Percentiles rank a stretch among this genome's conserved stretches.
These are phyloP conservation scores for Yamadazyma epiphylla DNA, from an alignment of 1,139 yeast species.

Conservation along the genomic window DNA sequence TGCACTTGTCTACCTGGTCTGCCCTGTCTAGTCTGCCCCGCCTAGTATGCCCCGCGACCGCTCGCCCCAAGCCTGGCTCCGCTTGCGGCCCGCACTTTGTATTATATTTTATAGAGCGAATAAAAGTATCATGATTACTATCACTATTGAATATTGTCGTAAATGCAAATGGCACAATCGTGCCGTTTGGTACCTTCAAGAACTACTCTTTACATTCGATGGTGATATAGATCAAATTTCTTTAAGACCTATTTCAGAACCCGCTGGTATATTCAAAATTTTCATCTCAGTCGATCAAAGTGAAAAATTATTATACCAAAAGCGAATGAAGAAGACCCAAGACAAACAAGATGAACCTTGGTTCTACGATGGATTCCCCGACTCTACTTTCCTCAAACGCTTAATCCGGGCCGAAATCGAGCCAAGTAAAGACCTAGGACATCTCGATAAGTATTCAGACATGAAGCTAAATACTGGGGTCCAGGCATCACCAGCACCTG, in stretches of 20 bases:
- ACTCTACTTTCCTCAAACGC: constrained; percentile 37
- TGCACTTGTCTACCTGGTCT: too few relatives aligned
- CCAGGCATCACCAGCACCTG: too few relatives aligned
- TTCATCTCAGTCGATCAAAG: constrained; percentile 11
- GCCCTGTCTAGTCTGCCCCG: too few relatives aligned
- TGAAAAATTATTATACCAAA: constrained; percentile 28
- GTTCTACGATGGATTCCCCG: constrained; percentile 45
- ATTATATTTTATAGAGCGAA: background rate
- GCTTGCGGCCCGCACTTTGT: background rate
- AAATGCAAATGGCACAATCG: constrained; percentile 48
- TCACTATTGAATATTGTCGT: constrained; percentile 39
- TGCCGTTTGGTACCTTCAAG: constrained; percentile 46
- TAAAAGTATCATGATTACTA: constrained; percentile 17
- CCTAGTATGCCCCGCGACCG: too few relatives aligned
- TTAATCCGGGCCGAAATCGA: constrained; percentile 29
- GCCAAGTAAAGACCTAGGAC: constrained; percentile 31
- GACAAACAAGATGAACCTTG: constrained; percentile 24
- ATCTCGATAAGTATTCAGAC: constrained; percentile 22
- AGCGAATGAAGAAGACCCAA: constrained; percentile 31
- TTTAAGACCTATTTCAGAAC: constrained; percentile 34
- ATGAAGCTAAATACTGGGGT: constrained; percentile 2
- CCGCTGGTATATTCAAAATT: constrained; percentile 38
- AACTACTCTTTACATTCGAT: constrained; percentile 41
- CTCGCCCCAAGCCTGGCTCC: too few relatives aligned
- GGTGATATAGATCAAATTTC: constrained; percentile 35